These are phyloP conservation scores for Leptographium radiaticola DNA, from an alignment of 2,329 filamentous ascomycete genomes.

Conservation along the genomic window DNA sequence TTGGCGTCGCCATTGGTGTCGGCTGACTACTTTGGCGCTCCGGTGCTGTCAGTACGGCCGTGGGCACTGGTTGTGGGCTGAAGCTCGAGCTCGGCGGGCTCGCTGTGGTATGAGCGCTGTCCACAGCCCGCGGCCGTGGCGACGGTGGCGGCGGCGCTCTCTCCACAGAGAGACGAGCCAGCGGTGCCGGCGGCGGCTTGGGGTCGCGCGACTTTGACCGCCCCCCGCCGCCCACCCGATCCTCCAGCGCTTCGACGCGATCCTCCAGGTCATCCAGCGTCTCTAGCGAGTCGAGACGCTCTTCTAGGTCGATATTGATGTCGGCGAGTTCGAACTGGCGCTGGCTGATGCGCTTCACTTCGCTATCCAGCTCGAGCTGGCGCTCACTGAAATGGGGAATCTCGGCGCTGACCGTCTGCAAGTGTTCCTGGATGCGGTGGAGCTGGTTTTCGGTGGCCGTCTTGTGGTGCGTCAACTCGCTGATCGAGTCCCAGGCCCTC, in stretches of 20 bases:
- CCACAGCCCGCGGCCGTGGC: neutral
- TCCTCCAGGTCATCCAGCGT: neutral
- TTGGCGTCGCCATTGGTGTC: neutral
- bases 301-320: slow-evolving; percentile 37
- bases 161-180: neutral
- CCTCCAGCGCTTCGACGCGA: slow-evolving; percentile 13
- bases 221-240: neutral
- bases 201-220: neutral
- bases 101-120: neutral
- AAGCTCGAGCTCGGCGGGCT: neutral
- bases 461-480: slow-evolving; percentile 28
- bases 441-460: slow-evolving; percentile 24
- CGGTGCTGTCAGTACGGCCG: neutral
- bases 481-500: slow-evolving; percentile 38
- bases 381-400: slow-evolving; percentile 33
- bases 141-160: neutral
- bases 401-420: slow-evolving; percentile 26
- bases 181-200: neutral
- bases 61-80: neutral
- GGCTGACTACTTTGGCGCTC: neutral
- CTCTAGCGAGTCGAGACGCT: slow-evolving; percentile 37
- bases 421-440: slow-evolving; percentile 25
- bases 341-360: slow-evolving; percentile 32
- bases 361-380: slow-evolving; percentile 30
- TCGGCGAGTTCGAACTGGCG: slow-evolving; percentile 35